Evolutionary conservation across 495 filamentous ascomycete species (phyloP), one percentile per base, ranked within the genome.

Genomic region (Massariosphaeria phaeospora): DNA sequence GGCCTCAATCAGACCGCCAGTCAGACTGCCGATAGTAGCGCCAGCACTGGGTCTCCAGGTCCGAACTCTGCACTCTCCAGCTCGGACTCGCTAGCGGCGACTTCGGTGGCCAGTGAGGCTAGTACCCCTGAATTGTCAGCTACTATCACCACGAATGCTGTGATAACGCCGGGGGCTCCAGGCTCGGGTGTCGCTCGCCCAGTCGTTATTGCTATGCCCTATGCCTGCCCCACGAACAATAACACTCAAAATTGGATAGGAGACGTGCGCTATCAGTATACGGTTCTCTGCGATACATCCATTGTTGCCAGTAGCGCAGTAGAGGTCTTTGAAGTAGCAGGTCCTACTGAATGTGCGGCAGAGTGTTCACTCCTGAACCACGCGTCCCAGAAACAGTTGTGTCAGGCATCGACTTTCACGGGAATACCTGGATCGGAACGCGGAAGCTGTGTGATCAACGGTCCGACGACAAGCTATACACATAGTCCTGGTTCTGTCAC

Each of bases 151-250:
- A n/a, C n/a, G n/a, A n/a, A n/a, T n/a, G n/a, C n/a, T n/a, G n/a
- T n/a, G n/a, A n/a, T n/a, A n/a, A n/a, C n/a, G n/a, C n/a, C n/a
- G n/a, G n/a, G n/a, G n/a, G n/a, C n/a, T n/a, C n/a, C n/a, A n/a
- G n/a, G n/a, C n/a, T n/a, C n/a, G n/a, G n/a, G n/a, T n/a, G n/a
- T n/a, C n/a, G n/a, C n/a, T n/a, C n/a, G n/a, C n/a, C n/a, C n/a
- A n/a, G n/a, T n/a, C n/a, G n/a, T n/a, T n/a, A n/a, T n/a, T n/a
- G n/a, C n/a, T n/a, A n/a, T n/a, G n/a, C 45, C 62, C 17, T 51
- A 67, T 43, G 38, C 23, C 23, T 69, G 66, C 40, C 66, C 65
- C 13, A 47, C 48, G 8, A 44, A 47, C 27, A 36, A 69, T 44
- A 38, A 25, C 7, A 43, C 57, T 20, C 53, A 44, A 30, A 53